A percentile compares a stretch with the other conserved stretches of the same genome.
Evolutionary conservation across 1,284 basidiomycete species (phyloP).

Genomic region (Thecaphora thlaspeos): DNA sequence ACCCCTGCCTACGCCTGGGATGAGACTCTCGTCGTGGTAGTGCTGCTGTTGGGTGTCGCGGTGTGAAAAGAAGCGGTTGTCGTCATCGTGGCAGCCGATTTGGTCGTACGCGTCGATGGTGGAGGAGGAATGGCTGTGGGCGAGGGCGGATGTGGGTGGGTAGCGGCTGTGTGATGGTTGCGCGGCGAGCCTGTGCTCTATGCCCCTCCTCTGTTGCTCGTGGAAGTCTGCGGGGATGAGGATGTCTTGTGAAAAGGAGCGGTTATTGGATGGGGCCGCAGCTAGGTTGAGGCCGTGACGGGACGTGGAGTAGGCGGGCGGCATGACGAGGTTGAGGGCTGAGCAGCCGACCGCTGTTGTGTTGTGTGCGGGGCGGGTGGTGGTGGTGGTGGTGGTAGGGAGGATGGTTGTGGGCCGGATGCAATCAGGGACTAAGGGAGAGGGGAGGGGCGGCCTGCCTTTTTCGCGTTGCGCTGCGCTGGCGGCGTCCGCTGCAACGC

Average conservation of each 20-base stretch:
- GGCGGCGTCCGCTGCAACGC: too few relatives aligned
- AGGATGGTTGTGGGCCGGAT: too few relatives aligned
- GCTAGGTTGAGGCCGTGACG: neutral
- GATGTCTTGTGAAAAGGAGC: slow-evolving; percentile 24
- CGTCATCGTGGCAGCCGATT: slow-evolving; percentile 24
- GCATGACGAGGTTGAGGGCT: too few relatives aligned
- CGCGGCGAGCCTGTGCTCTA: slow-evolving; percentile 25
- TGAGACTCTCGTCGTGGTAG: slow-evolving; percentile 19
- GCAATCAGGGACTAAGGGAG: too few relatives aligned
- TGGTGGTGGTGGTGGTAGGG: too few relatives aligned
- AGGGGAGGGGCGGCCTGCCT: too few relatives aligned
- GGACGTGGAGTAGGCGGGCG: neutral
- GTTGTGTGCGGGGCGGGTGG: too few relatives aligned
- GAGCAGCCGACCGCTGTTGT: too few relatives aligned
- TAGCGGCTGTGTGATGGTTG: slow-evolving; percentile 11
- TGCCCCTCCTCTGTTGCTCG: slow-evolving; percentile 24
- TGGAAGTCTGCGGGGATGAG: slow-evolving; percentile 31
- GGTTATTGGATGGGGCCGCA: slow-evolving; percentile 1
- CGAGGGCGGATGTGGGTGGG: slow-evolving; percentile 10
- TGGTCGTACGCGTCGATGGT: slow-evolving; percentile 34
- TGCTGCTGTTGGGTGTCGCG: neutral
- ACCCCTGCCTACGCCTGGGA: slow-evolving; percentile 39
- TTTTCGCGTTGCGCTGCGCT: too few relatives aligned
- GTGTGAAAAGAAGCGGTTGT: slow-evolving; percentile 2
- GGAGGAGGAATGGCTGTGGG: slow-evolving; percentile 19